Evolutionary conservation across 495 filamentous ascomycete species (phyloP), one percentile per base, ranked within the genome.

Genomic region (Daldinia caldariorum): DNA sequence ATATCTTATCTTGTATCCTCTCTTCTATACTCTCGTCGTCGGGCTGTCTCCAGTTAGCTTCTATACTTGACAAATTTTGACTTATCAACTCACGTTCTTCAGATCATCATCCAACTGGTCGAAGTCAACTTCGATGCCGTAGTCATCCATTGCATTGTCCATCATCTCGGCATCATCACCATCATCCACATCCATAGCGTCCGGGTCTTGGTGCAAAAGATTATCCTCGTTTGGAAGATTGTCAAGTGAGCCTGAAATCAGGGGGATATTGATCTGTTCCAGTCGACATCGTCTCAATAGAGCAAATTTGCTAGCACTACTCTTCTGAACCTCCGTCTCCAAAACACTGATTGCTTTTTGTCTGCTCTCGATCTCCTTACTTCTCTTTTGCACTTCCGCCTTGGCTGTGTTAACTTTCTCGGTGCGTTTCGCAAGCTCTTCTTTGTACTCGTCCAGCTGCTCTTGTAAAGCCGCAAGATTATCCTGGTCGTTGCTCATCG

Each of bases 101-200:
- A 97, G 83, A 16, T 96, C 92, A 26, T 94, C 92, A 67, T 93
- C 92, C 3, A 99, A 86, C 55, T 88, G 87, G 56, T 92, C 89
- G 80, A 96, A 99, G 78, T 97, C 89, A 58, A 96, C 84, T 66
- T 95, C 91, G 64, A 99, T 97, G 58, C 96, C 96, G 75, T 97
- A 95, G 77, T 97, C 92, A 71, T 94, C 88, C 76, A 86, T 76
- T 47, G 83, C 79, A 35, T 81, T 80, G 10, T 80, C 83, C 60
- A 85, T 80, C 14, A 82, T 72, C 14, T 91, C 86, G 2, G 84
- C 82, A 61, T 88, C 90, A 45, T 88, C 87, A 22, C 83, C 86
- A 57, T 93, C 91, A 60, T 93, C 92, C 18, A 97, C 82, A 70
- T 97, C 94, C 93, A 97, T 97, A 1, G 91, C 91, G 70, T 97